Evolutionary conservation across 202 grass and related monocot species (phyloP).

Genomic region (Bolboschoenoplectus hybrid): DNA sequence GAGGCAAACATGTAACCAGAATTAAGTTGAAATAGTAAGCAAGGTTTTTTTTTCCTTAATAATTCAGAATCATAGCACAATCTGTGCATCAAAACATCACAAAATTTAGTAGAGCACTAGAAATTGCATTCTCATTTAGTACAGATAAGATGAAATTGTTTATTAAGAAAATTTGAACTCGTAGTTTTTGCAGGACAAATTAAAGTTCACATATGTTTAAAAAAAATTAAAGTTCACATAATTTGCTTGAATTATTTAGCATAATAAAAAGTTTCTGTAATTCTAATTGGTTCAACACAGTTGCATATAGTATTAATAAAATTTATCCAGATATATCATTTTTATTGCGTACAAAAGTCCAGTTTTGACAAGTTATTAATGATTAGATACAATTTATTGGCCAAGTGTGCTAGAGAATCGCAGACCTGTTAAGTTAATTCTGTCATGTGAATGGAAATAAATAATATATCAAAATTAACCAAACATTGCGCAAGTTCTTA

Average conservation of each 20-base stretch:
- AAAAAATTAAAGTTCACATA: background rate
- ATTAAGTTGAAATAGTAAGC: background rate
- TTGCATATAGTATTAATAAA: background rate
- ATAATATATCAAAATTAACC: background rate
- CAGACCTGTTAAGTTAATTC: background rate
- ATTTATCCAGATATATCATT: background rate
- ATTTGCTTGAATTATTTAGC: background rate
- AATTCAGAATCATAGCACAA: background rate
- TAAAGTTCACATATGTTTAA: no score
- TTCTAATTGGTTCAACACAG: background rate
- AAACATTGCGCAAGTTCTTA: background rate
- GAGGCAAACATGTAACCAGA: background rate
- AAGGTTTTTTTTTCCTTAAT: background rate
- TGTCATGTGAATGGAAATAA: background rate
- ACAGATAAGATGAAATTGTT: background rate
- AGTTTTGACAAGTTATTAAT: background rate
- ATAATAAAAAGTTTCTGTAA: background rate
- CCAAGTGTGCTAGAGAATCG: background rate
- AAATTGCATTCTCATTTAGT: background rate
- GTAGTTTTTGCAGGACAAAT: no score
- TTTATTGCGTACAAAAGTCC: background rate
- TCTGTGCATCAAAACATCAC: background rate
- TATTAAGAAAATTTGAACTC: no score
- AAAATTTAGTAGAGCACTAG: background rate
- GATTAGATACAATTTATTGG: background rate